Evolutionary conservation across 2,329 filamentous ascomycete genomes (phyloP), one percentile per base, ranked within the genome.

Genomic region (Xylaria sp.): DNA sequence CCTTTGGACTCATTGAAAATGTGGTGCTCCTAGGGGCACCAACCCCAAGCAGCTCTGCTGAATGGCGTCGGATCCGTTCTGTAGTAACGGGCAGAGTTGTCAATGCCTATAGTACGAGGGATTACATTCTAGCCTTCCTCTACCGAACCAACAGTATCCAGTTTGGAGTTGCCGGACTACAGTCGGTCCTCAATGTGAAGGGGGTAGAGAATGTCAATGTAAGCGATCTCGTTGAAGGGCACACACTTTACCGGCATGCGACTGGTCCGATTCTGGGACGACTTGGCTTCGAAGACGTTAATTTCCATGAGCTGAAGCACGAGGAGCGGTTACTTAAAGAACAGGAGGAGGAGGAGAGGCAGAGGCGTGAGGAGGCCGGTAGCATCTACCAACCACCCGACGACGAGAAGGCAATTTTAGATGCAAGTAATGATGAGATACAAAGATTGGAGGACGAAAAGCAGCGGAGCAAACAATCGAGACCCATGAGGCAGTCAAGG

Each of bases 71-170:
- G 4, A 86, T 97, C 74, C 90, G 93, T 68, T 90, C 89, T 62
- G 93, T 95, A 0, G 93, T 97, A 1, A 87, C 89, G 38, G 94
- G 94, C 0, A 88, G 94, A 23, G 85, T 97, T 9, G 87, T 97
- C 74, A 98, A 97, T 74, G 93, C 95, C 2, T 97, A 91, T 78
- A 96, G 92, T 2, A 89, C 91, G 49, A 92, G 93, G 51, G 95
- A 98, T 79, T 94, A 93, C 73, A 90, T 97, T 28, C 89, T 97
- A 2, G 94, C 89, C 0, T 97, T 97, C 77, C 83, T 97, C 40
- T 97, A 97, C 79, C 89, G 95, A 48, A 94, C 91, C 2, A 93
- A 91, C 66, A 94, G 92, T 75, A 86, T 96, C 38, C 92, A 97
- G 73, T 90, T 91, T 66, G 94, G 95, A 1, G 87, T 97, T 26